A percentile compares a stretch with the other conserved stretches of the same genome.
phyloP scores from a whole-genome alignment of 306 rosid genomes.

The Neltuma alba region DNA sequence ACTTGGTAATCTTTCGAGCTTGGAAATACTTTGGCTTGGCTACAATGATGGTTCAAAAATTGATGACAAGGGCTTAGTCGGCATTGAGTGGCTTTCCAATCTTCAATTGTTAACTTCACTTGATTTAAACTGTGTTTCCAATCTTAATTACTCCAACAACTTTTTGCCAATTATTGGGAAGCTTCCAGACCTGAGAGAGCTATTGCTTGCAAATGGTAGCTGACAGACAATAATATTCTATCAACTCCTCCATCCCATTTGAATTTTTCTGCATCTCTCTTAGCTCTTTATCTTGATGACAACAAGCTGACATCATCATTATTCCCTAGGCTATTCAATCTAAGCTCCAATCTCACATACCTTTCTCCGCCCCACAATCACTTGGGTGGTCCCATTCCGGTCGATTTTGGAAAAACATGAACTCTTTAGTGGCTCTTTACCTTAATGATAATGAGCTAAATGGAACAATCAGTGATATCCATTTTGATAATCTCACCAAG shows the following conservation, averaged over 20 bases:
- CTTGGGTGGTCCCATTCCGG: neutral
- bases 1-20: too few species aligned
- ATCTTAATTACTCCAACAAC: neutral
- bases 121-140: neutral
- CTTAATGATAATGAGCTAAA: neutral
- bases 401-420: neutral
- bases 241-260: neutral
- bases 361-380: neutral
- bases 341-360: neutral
- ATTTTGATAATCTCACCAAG: neutral
- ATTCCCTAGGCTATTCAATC: neutral
- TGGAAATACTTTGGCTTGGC: too few species aligned
- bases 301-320: neutral
- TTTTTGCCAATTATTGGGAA: neutral
- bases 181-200: neutral
- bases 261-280: neutral
- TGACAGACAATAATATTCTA: neutral
- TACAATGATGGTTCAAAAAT: too few species aligned
- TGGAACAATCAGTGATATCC: neutral
- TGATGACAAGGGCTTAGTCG: too few species aligned
- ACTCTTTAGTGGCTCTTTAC: neutral
- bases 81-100: too few species aligned
- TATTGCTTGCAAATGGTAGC: neutral
- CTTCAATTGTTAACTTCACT: too few species aligned
- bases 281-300: neutral